Percentiles rank a stretch among this genome's conserved stretches.
Evolutionary conservation across 345 rosid genomes (phyloP).

Genomic region (Acer negundo): DNA sequence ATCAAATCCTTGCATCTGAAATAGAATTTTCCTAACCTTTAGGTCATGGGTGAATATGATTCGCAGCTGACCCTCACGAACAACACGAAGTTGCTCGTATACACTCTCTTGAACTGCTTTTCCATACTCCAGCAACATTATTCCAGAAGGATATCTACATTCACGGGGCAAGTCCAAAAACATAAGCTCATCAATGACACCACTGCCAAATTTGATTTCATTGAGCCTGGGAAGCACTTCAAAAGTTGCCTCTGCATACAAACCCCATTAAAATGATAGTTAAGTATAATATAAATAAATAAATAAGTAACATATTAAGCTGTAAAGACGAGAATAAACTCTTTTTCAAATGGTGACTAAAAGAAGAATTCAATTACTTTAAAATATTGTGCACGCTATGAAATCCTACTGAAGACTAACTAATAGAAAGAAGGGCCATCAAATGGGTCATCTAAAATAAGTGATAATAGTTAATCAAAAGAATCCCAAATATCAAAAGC

Average conservation of each 20-base stretch:
- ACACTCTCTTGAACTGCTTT: constrained; percentile 98
- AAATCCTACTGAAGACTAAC: neutral
- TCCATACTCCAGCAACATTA: constrained; percentile 82
- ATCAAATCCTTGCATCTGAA: constrained; percentile 7
- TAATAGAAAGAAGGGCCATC: neutral
- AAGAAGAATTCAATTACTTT: neutral
- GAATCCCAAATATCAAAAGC: neutral
- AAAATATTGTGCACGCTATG: neutral
- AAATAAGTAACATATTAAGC: neutral
- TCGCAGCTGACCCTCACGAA: constrained; percentile 96
- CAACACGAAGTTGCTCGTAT: constrained; percentile 95
- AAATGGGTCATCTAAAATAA: neutral
- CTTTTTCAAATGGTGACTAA: no score
- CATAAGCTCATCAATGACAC: constrained; percentile 92
- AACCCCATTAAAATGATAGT: neutral
- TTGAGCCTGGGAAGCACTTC: constrained; percentile 94
- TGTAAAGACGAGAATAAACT: neutral
- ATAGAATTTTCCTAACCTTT: constrained; percentile 52
- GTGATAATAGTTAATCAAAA: neutral
- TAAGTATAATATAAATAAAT: neutral
- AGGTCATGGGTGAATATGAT: constrained; percentile 84
- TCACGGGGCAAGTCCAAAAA: constrained; percentile 88
- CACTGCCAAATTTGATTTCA: constrained; percentile 96
- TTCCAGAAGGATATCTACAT: constrained; percentile 69
- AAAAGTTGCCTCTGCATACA: constrained; percentile 87